Evolutionary conservation across 1,139 yeast genomes (phyloP), one percentile per base, ranked within the genome.

Genomic region (Candida gigantensis): DNA sequence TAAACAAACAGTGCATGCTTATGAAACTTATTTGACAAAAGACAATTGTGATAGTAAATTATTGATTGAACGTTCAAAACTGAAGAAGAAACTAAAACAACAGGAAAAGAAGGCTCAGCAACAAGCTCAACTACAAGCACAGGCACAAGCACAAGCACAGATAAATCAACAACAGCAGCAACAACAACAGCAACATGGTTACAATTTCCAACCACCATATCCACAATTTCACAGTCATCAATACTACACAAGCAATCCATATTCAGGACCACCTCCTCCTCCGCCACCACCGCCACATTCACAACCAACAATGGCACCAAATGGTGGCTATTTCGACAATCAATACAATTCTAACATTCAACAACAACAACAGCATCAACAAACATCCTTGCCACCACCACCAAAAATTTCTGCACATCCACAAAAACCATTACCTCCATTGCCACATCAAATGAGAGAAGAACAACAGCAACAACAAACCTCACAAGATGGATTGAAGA

Each of bases 1-100:
- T 60, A 84, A 84, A 45, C 95, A 88, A 55, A 86, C 96, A 0
- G 97, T 89, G 10, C 97, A 89, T 57, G 89, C 94, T 21, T 81
- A 80, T 57, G 89, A 85, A 51, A 74, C 72, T 40, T 77, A 40
- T 40, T 40, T 41, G 23, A 43, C 45, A n/a, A 45, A 41, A 19
- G 46, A 42, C 24, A 42, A 39, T 27, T 34, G 33, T 21, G 45
- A 42, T 31, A 32, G 34, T 24, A 37, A 30, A 25, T 28, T 37
- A 14, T 27, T 30, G 24, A 34, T 34, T 30, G 40, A 35, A 34
- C 30, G 36, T 27, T 30, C 39, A 4, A 44, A 38, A 25, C 31
- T 33, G 16, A 42, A 34, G 37, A 41, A 36, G 26, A 39, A 41
- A 31, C 32, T 32, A 20, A 40, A 36, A 30, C 37, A 31, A 27